Conservation (phyloP, 225 moss, liverwort and hornwort species). For the Straminergon stramineum region DNA sequence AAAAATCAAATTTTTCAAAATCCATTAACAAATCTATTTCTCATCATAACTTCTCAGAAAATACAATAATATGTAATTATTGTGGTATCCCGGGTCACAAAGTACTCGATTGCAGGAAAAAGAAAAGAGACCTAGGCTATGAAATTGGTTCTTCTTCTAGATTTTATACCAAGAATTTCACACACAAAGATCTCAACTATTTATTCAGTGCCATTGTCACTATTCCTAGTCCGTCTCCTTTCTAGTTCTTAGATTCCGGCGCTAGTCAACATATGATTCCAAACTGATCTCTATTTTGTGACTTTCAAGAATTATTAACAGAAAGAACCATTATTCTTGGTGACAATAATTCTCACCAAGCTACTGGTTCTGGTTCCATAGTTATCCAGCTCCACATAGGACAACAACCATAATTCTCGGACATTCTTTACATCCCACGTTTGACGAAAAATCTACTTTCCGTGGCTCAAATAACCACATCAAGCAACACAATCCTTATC, state of each 20-base stretch:
- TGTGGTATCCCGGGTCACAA: neutral
- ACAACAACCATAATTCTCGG: neutral
- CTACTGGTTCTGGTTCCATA: neutral
- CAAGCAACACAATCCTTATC: neutral
- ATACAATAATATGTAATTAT: neutral
- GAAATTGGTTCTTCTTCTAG: neutral
- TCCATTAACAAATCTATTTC: neutral
- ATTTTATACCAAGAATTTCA: neutral
- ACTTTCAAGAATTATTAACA: neutral
- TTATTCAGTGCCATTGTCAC: neutral
- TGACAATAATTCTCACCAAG: neutral
- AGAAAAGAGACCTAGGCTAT: neutral
- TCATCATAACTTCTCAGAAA: neutral
- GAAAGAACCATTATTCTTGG: neutral
- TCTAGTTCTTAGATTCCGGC: neutral
- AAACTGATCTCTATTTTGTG: neutral
- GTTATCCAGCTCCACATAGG: neutral
- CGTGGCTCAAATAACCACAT: neutral
- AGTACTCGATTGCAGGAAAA: neutral
- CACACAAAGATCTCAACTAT: neutral
- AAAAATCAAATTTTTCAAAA: neutral
- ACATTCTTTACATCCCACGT: neutral
- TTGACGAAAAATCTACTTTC: neutral
- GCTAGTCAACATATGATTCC: neutral
- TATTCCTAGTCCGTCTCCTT: accelerated